phyloP scores from a whole-genome alignment of 2,329 filamentous ascomycete species.

The Aureobasidium zeae region DNA sequence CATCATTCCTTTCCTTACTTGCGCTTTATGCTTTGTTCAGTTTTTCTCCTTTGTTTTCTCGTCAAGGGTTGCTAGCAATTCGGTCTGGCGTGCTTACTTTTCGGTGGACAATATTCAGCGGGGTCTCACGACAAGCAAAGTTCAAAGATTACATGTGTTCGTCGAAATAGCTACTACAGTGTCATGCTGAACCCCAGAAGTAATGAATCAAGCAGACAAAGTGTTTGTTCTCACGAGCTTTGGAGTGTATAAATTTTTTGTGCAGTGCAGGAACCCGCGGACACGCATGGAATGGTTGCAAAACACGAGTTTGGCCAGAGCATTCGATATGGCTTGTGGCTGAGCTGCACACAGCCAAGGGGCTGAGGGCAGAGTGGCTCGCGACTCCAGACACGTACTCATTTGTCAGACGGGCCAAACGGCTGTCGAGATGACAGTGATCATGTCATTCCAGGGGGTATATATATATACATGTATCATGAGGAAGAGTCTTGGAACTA shows the following conservation, averaged over 20 bases:
- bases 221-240: not conserved
- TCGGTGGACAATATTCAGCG: constrained; percentile 1
- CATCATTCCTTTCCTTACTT: not conserved
- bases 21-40: no score
- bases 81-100: not conserved
- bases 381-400: no score
- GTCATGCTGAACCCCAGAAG: not conserved
- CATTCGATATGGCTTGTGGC: constrained; percentile 8
- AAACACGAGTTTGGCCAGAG: constrained; percentile 2
- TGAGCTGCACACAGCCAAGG: not conserved
- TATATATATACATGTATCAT: no score
- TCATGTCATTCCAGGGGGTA: no score
- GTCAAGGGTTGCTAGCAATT: no score
- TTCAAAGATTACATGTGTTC: constrained; percentile 1
- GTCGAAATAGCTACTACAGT: constrained; percentile 6
- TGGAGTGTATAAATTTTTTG: not conserved
- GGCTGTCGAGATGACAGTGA: no score
- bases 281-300: not conserved
- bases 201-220: no score
- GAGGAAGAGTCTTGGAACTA: no score
- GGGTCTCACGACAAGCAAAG: constrained; percentile 10
- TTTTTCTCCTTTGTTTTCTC: not conserved
- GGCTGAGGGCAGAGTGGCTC: no score
- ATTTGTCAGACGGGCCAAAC: no score
- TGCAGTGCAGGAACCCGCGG: not conserved